Evolutionary conservation across 2,329 filamentous ascomycete species (phyloP).

Genomic region (Stagonosporopsis rhizophila): DNA sequence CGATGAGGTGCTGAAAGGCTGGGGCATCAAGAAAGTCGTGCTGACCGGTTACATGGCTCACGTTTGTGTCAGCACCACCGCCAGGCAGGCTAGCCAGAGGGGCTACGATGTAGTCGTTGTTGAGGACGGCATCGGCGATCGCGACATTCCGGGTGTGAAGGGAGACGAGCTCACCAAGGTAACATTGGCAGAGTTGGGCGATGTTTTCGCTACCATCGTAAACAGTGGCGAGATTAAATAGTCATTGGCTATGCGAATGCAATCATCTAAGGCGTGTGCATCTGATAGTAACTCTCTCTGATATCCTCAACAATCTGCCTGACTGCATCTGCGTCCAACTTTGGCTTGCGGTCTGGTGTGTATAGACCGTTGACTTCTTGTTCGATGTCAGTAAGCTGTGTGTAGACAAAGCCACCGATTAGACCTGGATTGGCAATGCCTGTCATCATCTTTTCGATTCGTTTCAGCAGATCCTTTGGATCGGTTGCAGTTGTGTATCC

Average conservation of each 20-base stretch:
- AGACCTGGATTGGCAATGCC: constrained; percentile 64
- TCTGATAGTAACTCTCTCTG: constrained; percentile 27
- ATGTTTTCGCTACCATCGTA: constrained; percentile 68
- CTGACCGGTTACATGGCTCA: constrained; percentile 69
- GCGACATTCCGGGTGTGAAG: constrained; percentile 67
- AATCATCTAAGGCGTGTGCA: constrained; percentile 20
- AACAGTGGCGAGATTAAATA: constrained; percentile 54
- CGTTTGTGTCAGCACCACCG: constrained; percentile 67
- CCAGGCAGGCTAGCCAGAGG: constrained; percentile 63
- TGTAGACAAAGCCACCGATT: constrained; percentile 70
- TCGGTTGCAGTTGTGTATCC: constrained; percentile 72
- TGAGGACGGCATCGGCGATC: constrained; percentile 67
- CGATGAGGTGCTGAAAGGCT: constrained; percentile 58
- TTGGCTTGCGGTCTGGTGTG: constrained; percentile 65
- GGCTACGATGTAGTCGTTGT: constrained; percentile 69
- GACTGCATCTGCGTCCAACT: constrained; percentile 64
- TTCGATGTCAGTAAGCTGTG: constrained; percentile 69
- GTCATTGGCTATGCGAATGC: background rate
- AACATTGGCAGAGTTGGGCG: constrained; percentile 62
- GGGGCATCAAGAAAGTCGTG: constrained; percentile 66
- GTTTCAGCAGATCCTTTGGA: constrained; percentile 63
- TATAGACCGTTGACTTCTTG: constrained; percentile 74
- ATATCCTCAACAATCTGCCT: constrained; percentile 64
- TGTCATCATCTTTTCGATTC: constrained; percentile 66
- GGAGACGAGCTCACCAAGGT: constrained; percentile 60